Evolutionary conservation across 2,329 filamentous ascomycete species (phyloP).

Genomic region (Hysterium pulicare): DNA sequence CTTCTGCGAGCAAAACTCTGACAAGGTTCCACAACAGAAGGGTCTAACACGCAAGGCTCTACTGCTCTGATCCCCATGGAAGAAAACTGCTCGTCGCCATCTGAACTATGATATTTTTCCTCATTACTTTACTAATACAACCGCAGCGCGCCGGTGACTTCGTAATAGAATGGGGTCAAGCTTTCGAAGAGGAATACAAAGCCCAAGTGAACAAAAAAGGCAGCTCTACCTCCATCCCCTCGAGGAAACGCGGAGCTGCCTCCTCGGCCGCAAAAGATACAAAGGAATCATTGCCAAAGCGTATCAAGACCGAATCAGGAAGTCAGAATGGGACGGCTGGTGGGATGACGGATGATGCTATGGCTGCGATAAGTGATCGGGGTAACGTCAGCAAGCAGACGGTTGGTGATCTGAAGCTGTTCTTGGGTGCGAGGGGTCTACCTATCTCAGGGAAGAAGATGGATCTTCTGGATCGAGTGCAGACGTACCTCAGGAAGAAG

Average conservation of each 20-base stretch:
- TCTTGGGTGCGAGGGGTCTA: slow-evolving; percentile 21
- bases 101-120: too few species aligned
- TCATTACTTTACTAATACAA: slow-evolving; percentile 4
- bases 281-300: slow-evolving; percentile 38
- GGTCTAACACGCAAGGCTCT: too few species aligned
- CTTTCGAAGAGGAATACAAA: slow-evolving; percentile 59
- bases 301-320: slow-evolving; percentile 39
- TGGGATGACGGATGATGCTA: slow-evolving; percentile 42
- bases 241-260: slow-evolving; percentile 10
- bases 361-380: slow-evolving; percentile 43
- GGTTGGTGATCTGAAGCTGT: slow-evolving; percentile 33
- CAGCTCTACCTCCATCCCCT: slow-evolving; percentile 33
- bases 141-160: slow-evolving; percentile 68
- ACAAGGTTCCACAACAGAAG: too few species aligned
- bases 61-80: too few species aligned
- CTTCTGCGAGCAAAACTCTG: too few species aligned
- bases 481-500: slow-evolving; percentile 33
- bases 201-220: slow-evolving; percentile 39
- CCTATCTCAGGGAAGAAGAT: slow-evolving; percentile 32
- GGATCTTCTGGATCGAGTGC: slow-evolving; percentile 34
- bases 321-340: slow-evolving; percentile 16
- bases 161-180: slow-evolving; percentile 71
- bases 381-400: slow-evolving; percentile 41
- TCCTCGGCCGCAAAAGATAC: slow-evolving; percentile 21
- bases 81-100: too few species aligned